A percentile compares a stretch with the other conserved stretches of the same genome.
Evolutionary conservation across 106 monocot species (phyloP).

Genomic region (Allium sativum): DNA sequence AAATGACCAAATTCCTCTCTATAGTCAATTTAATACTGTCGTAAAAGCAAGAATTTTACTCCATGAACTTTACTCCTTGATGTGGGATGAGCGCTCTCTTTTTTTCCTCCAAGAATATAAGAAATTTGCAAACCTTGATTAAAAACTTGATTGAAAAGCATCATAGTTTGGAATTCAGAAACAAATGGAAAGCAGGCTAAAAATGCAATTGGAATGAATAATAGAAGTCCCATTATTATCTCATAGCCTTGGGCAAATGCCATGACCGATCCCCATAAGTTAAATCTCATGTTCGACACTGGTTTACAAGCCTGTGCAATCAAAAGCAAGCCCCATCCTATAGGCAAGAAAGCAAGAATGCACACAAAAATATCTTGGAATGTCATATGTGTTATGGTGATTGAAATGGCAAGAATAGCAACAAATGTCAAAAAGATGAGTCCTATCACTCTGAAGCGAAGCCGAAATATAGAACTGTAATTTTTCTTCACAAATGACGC

Average conservation of each 20-base stretch:
- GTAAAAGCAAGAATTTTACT: too few species aligned
- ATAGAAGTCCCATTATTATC: slow-evolving; percentile 69
- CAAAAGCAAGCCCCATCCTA: too few species aligned
- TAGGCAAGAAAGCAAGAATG: too few species aligned
- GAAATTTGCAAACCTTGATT: slow-evolving; percentile 85
- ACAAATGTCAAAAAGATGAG: too few species aligned
- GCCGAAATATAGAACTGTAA: too few species aligned
- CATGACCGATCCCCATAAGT: slow-evolving; percentile 63
- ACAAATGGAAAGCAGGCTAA: slow-evolving; percentile 94
- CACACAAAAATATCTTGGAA: too few species aligned
- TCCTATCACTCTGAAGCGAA: too few species aligned
- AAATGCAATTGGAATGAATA: slow-evolving; percentile 77
- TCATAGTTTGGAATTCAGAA: slow-evolving; percentile 84
- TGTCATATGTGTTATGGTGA: too few species aligned
- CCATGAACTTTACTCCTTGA: slow-evolving; percentile 37
- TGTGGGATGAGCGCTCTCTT: slow-evolving; percentile 43
- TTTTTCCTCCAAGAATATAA: slow-evolving; percentile 85
- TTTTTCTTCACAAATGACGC: too few species aligned
- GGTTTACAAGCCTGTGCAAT: slow-evolving; percentile 80
- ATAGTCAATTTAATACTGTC: too few species aligned
- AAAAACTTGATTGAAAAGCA: slow-evolving; percentile 93
- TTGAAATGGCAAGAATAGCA: too few species aligned
- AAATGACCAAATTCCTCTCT: too few species aligned
- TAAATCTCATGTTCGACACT: slow-evolving; percentile 16
- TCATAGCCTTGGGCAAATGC: slow-evolving; percentile 86